These are phyloP conservation scores for Zasmidium cellare DNA, from an alignment of 2,329 filamentous ascomycete species.

Conservation along the genomic window DNA sequence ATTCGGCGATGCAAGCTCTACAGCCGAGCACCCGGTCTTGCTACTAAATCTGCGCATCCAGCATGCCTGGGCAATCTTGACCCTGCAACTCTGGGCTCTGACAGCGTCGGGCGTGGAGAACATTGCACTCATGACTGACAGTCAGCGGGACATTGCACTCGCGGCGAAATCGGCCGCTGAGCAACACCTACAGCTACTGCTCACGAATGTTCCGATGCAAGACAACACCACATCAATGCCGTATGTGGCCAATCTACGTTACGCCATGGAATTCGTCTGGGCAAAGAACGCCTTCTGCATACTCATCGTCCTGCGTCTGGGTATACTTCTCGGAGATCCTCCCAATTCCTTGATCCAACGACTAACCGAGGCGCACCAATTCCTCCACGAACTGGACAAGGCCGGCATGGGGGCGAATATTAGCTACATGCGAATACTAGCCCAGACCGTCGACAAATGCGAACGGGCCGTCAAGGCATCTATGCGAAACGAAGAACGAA, in stretches of 20 bases:
- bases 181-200: constrained; percentile 52
- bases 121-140: constrained; percentile 52
- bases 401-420: constrained; percentile 45
- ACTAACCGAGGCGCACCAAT: constrained; percentile 44
- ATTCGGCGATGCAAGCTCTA: constrained; percentile 1
- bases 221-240: constrained; percentile 35
- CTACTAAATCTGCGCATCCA: constrained; percentile 53
- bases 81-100: constrained; percentile 53
- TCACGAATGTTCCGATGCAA: no score
- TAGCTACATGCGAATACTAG: constrained; percentile 50
- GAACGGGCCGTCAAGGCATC: constrained; percentile 46
- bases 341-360: constrained; percentile 42
- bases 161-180: constrained; percentile 53
- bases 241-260: constrained; percentile 54
- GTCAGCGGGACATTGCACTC: constrained; percentile 50
- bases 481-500: constrained; percentile 23
- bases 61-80: constrained; percentile 55
- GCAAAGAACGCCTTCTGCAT: constrained; percentile 61
- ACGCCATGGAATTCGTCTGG: constrained; percentile 60
- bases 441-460: constrained; percentile 53
- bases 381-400: constrained; percentile 46
- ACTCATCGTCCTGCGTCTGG: constrained; percentile 54
- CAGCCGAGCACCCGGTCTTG: constrained; percentile 39
- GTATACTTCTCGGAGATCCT: constrained; percentile 49
- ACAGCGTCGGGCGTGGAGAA: constrained; percentile 52